Conservation (phyloP, 2,329 filamentous ascomycete species). For the Fusarium metavorans region DNA sequence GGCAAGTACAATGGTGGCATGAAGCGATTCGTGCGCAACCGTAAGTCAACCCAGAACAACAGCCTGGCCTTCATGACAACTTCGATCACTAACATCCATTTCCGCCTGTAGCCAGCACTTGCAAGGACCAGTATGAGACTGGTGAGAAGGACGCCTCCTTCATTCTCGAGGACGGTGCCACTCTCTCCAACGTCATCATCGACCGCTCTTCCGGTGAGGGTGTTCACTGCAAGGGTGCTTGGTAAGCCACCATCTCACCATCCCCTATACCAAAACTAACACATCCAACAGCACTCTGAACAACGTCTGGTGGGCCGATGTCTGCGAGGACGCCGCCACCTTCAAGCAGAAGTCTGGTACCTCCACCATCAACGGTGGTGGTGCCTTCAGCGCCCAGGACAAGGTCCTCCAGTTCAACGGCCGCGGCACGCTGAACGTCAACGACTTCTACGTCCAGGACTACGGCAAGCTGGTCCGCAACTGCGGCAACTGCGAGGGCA, state of each 20-base stretch:
- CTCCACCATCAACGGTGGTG: conserved; percentile 49
- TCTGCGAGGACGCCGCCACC: conserved; percentile 50
- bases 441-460: conserved; percentile 41
- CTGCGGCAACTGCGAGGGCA: conserved; percentile 52
- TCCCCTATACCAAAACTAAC: neutral
- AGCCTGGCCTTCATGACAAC: neutral
- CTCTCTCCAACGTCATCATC: conserved; percentile 63
- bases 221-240: conserved; percentile 60
- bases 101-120: neutral
- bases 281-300: conserved; percentile 35
- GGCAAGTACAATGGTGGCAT: neutral
- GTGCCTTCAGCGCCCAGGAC: neutral
- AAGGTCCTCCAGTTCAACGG: conserved; percentile 53
- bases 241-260: conserved; percentile 22
- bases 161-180: conserved; percentile 59
- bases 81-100: neutral
- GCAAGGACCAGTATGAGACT: neutral
- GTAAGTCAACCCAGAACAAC: neutral
- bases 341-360: conserved; percentile 51
- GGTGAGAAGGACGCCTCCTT: conserved; percentile 5
- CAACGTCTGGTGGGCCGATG: conserved; percentile 52
- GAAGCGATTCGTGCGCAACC: neutral
- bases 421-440: conserved; percentile 5
- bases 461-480: conserved; percentile 60
- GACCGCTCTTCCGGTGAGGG: conserved; percentile 60